These are phyloP conservation scores for Calcarisporium arbuscula DNA, from an alignment of 2,329 filamentous ascomycete species.

Conservation along the genomic window DNA sequence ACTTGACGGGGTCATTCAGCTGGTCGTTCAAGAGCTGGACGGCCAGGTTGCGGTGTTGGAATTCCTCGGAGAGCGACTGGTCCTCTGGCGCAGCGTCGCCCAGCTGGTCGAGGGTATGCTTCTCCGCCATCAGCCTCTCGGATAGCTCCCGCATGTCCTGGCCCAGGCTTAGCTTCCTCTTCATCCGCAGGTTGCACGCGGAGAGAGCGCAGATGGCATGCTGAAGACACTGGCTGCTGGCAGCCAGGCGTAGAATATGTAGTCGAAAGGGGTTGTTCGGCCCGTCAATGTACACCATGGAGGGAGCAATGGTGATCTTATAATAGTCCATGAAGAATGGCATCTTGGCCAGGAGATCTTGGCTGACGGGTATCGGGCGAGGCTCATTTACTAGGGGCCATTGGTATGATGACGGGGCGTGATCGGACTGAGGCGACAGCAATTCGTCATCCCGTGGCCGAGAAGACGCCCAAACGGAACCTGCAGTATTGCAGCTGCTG, in stretches of 20 bases:
- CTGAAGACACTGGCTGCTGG: constrained; percentile 74
- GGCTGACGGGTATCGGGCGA: constrained; percentile 45
- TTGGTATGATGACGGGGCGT: constrained; percentile 38
- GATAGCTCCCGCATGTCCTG: constrained; percentile 47
- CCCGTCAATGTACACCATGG: constrained; percentile 85
- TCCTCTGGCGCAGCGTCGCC: constrained; percentile 49
- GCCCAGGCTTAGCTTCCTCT: constrained; percentile 58
- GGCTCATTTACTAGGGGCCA: constrained; percentile 42
- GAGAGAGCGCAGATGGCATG: constrained; percentile 87
- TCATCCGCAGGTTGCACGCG: constrained; percentile 86
- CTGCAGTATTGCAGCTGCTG: constrained; percentile 42
- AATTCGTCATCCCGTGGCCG: constrained; percentile 38
- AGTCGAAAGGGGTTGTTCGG: constrained; percentile 80
- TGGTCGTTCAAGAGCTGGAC: constrained; percentile 80
- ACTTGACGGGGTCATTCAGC: constrained; percentile 67
- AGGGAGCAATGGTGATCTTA: constrained; percentile 83
- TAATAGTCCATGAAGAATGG: constrained; percentile 91
- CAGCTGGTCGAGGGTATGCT: constrained; percentile 36
- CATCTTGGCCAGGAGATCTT: constrained; percentile 68
- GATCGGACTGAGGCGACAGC: constrained; percentile 35
- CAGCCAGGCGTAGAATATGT: constrained; percentile 73
- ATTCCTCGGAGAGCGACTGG: constrained; percentile 68
- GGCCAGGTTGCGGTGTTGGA: constrained; percentile 73
- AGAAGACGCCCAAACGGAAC: constrained; percentile 39
- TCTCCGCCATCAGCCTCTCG: constrained; percentile 42